Percentiles rank a stretch among this genome's conserved stretches.
These are phyloP conservation scores for Penicillium antarcticum DNA, from an alignment of 495 filamentous ascomycete genomes.

Conservation along the genomic window DNA sequence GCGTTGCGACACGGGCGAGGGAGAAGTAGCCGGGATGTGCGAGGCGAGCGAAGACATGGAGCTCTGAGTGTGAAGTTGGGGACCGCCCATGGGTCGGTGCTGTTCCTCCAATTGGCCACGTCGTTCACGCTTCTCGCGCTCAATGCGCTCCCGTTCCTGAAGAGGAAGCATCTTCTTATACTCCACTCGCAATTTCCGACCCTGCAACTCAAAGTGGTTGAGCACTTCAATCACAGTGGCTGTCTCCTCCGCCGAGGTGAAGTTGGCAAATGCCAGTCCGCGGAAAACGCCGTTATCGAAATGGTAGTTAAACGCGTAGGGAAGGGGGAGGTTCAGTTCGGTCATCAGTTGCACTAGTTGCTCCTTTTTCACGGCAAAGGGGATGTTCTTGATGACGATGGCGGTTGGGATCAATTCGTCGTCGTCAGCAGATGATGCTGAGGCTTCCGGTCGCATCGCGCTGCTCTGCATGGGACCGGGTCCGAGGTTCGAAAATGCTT, in stretches of 20 bases:
- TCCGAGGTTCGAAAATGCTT: conserved; percentile 50
- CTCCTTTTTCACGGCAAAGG: conserved; percentile 97
- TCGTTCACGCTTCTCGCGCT: conserved; percentile 94
- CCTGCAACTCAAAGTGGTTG: conserved; percentile 94
- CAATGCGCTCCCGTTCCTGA: conserved; percentile 91
- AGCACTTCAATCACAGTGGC: conserved; percentile 83
- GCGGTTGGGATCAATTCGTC: conserved; percentile 96
- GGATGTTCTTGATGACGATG: conserved; percentile 99
- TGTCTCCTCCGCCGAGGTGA: conserved; percentile 92
- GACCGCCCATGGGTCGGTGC: conserved; percentile 67
- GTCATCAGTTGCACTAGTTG: conserved; percentile 90
- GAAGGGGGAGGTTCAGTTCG: conserved; percentile 81
- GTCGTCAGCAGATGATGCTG: conserved; percentile 54
- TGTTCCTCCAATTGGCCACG: conserved; percentile 96
- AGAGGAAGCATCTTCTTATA: conserved; percentile 99
- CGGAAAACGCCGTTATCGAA: conserved; percentile 98
- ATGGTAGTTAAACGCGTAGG: conserved; percentile 99
- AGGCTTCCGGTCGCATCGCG: conserved; percentile 50
- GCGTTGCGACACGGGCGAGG: conserved; percentile 64
- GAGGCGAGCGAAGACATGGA: conserved; percentile 82
- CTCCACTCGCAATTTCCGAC: conserved; percentile 89
- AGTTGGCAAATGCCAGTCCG: conserved; percentile 96
- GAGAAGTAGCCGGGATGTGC: conserved; percentile 64
- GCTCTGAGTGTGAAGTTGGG: conserved; percentile 72
- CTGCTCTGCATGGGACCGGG: conserved; percentile 48